Base-by-base conservation (phyloP, 345 rosid species). In the Eutrema yunnanense region DNA sequence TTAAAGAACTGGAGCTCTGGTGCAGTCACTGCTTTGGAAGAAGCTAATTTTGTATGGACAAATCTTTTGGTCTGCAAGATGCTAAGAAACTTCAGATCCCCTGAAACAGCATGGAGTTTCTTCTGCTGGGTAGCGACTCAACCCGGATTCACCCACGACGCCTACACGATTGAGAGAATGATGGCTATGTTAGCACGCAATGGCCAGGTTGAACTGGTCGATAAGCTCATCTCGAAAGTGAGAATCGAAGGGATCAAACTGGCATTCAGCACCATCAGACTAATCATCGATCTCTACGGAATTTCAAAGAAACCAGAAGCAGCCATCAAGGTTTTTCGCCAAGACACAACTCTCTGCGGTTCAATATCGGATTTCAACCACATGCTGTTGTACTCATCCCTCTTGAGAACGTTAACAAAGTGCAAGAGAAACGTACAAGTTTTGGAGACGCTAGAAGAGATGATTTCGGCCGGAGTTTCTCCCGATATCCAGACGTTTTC, bases 111-210 rank as follows among this genome's bases (percentile, higher is more conserved):
- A 10, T 91, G 98, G 98, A 78, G 73, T 59, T 89, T 91, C 86
- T 94, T 94, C 82, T 84, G 90, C 71, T 94, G 97, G 98, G 95
- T 94, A 61, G 89, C 90, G 44, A 77, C 49, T 83, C 98, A 89
- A 78, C 93, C 96, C 0, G 93, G 89, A 65, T 91, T 86, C 77
- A 80, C 88, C 52, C 98, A 91, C 12, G 91, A 94, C 61, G 77
- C 85, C 47, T 89, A 88, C 74, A 83, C 96, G 0, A 85, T 88
- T 2, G 85, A 88, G 81, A 84, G 95, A 78, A 86, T 88, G 96
- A 84, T 89, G 82, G 73, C 92, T 62, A 79, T 91, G 69, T 78
- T 88, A 68, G 92, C 96, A 51, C 86, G 82, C 27, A 83, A 81
- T 71, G 96, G 97, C 33, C 76, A 84, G 66, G 86, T 83, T 65